Evolutionary conservation across 257 asterid genomes (phyloP).

Genomic region (Solanum infundibuliforme): DNA sequence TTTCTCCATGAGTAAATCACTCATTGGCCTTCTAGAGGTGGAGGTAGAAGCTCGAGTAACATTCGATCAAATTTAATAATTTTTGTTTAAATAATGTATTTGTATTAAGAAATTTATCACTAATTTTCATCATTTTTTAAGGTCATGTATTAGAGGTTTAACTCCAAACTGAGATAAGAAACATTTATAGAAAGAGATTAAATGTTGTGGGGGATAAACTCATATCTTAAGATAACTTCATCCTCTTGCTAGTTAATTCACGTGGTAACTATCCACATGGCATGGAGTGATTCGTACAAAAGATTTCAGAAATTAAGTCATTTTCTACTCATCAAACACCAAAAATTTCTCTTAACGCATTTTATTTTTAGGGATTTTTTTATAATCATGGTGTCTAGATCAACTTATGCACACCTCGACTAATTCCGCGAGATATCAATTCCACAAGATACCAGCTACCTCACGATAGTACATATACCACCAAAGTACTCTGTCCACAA

Average conservation of each 20-base stretch:
- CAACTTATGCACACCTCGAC: neutral
- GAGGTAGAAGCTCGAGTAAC: neutral
- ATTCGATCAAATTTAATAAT: no score
- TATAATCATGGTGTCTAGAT: fast-evolving
- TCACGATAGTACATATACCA: neutral
- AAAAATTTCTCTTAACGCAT: neutral
- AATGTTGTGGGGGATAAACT: neutral
- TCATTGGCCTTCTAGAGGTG: neutral
- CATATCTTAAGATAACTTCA: neutral
- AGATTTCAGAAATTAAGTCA: neutral
- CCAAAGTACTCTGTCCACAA: neutral
- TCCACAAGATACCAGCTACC: fast-evolving
- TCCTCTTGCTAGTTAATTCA: neutral
- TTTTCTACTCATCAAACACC: neutral
- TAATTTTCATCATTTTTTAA: neutral
- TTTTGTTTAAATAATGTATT: no score
- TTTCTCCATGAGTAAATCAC: neutral
- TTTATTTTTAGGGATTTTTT: neutral
- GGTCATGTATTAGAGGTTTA: neutral
- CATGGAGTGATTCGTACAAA: neutral
- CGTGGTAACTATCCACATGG: neutral
- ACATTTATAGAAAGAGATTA: neutral
- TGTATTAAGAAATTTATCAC: neutral
- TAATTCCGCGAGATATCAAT: fast-evolving
- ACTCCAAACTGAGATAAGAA: neutral